Evolutionary conservation across 805 yeast genomes (phyloP).

Genomic region (Saccharomycopsis sp.): DNA sequence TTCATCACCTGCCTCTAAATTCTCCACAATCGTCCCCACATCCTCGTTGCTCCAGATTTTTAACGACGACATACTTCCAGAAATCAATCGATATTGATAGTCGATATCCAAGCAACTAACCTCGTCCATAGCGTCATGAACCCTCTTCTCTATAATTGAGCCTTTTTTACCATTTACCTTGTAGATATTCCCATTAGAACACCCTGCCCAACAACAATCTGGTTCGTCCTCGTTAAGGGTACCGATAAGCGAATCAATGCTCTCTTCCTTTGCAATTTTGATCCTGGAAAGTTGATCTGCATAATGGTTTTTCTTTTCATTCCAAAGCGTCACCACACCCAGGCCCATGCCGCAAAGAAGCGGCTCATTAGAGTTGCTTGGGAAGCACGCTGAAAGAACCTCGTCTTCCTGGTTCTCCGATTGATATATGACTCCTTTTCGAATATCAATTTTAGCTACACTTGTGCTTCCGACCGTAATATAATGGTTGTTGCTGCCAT

Average conservation of each 20-base stretch:
- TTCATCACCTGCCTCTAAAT: constrained; percentile 14
- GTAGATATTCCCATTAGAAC: constrained; percentile 66
- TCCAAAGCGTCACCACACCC: constrained; percentile 87
- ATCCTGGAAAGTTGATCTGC: constrained; percentile 77
- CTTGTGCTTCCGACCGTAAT: constrained; percentile 80
- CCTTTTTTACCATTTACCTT: constrained; percentile 62
- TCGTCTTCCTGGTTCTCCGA: constrained; percentile 95
- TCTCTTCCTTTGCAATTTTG: constrained; percentile 58
- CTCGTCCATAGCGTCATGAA: constrained; percentile 67
- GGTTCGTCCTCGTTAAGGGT: constrained; percentile 36
- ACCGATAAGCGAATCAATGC: constrained; percentile 56
- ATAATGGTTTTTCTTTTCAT: constrained; percentile 56
- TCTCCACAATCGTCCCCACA: constrained; percentile 21
- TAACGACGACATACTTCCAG: constrained; percentile 78
- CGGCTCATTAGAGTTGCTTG: constrained; percentile 56
- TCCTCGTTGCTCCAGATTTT: constrained; percentile 61
- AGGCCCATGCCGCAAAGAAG: constrained; percentile 85
- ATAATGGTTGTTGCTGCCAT: constrained; percentile 65
- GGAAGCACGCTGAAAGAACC: constrained; percentile 65
- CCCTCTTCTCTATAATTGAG: constrained; percentile 54
- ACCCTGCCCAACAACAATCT: constrained; percentile 67
- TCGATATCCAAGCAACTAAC: constrained; percentile 75
- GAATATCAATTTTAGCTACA: constrained; percentile 66
- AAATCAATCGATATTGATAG: constrained; percentile 66
- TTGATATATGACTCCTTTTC: constrained; percentile 58